Percentiles rank a stretch among this genome's conserved stretches.
These are phyloP conservation scores for Backusella sp. DNA, from an alignment of 192 early-diverging fungal genomes.

Conservation along the genomic window DNA sequence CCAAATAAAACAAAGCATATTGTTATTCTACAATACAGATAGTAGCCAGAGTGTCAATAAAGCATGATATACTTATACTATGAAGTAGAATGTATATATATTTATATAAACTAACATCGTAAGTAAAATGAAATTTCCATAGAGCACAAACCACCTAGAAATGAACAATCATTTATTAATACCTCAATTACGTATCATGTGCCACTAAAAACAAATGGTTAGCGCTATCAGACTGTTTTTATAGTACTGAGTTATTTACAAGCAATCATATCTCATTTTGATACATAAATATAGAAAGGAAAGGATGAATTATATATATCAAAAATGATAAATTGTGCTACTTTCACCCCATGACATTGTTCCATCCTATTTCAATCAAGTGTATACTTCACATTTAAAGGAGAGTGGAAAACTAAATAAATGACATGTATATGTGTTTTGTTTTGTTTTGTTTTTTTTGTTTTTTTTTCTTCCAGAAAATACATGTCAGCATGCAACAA, in stretches of 20 bases:
- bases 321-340: background rate
- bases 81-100: background rate
- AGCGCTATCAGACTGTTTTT: background rate
- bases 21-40: too few relatives aligned
- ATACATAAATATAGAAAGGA: background rate
- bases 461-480: too few relatives aligned
- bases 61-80: background rate
- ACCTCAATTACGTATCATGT: background rate
- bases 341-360: background rate
- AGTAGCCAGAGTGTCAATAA: too few relatives aligned
- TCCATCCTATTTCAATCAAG: background rate
- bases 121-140: background rate
- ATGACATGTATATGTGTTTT: background rate
- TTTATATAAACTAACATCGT: background rate
- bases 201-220: background rate
- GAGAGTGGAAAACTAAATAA: too few relatives aligned
- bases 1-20: too few relatives aligned
- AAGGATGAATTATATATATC: background rate
- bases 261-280: background rate
- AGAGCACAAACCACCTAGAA: background rate
- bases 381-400: too few relatives aligned
- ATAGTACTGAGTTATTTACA: background rate
- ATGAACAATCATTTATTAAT: background rate
- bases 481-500: background rate
- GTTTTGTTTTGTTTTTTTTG: too few relatives aligned